Percentiles rank a stretch among this genome's conserved stretches.
Conservation (phyloP, 768 basidiomycete species). For the Lactarius sp. region DNA sequence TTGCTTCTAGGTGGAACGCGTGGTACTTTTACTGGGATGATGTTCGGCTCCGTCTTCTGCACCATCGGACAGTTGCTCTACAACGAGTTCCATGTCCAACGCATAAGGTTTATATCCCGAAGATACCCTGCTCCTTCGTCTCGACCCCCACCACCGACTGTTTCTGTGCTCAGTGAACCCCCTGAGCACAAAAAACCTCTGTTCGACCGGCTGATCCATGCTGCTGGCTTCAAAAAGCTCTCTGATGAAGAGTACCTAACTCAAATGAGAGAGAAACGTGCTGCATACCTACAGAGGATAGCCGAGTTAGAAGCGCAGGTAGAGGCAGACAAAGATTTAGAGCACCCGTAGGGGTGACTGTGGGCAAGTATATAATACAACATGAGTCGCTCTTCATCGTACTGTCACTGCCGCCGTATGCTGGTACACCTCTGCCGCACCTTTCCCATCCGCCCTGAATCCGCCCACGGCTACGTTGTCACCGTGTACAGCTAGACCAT, state of each 20-base stretch:
- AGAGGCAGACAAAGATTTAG: slow-evolving; percentile 36
- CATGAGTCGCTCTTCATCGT: background rate
- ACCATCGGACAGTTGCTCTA: slow-evolving; percentile 59
- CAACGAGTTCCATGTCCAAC: slow-evolving; percentile 61
- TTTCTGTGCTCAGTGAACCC: background rate
- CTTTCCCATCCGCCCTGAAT: slow-evolving; percentile 50
- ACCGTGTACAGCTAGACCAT: slow-evolving; percentile 49
- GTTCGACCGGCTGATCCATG: slow-evolving; percentile 39
- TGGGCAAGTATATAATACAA: background rate
- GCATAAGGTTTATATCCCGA: slow-evolving; percentile 53
- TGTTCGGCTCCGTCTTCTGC: slow-evolving; percentile 56
- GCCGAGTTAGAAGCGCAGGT: slow-evolving; percentile 44
- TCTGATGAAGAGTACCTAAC: slow-evolving; percentile 70
- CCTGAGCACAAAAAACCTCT: slow-evolving; percentile 27
- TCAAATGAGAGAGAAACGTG: slow-evolving; percentile 53
- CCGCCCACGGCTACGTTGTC: slow-evolving; percentile 57
- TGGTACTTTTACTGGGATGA: slow-evolving; percentile 53
- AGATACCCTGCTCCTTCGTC: slow-evolving; percentile 21
- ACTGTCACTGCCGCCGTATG: background rate
- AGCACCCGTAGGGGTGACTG: slow-evolving; percentile 22
- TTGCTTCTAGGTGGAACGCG: slow-evolving; percentile 51
- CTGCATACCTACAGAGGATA: slow-evolving; percentile 51
- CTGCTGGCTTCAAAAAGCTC: slow-evolving; percentile 51
- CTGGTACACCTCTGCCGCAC: slow-evolving; percentile 39
- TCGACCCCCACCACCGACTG: background rate